Evolutionary conservation across 1,284 basidiomycete species (phyloP).

Genomic region (Pseudozyma pruni): DNA sequence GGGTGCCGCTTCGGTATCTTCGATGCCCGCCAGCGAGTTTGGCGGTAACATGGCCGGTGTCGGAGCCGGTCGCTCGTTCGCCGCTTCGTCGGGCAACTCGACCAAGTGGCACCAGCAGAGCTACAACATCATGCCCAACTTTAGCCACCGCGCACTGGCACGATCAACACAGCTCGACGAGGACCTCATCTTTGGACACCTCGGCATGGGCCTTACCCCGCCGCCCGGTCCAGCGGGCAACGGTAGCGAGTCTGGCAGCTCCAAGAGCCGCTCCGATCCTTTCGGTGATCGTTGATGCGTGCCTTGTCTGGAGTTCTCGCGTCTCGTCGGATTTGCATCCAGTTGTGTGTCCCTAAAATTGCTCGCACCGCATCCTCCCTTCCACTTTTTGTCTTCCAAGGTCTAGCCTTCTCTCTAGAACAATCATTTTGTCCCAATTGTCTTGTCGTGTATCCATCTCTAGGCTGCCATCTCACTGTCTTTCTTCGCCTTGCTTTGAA

Average conservation of each 20-base stretch:
- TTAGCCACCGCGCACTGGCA: constrained; percentile 33
- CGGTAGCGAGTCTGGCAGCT: constrained; percentile 37
- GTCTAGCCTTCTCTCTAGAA: background rate
- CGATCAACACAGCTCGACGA: constrained; percentile 47
- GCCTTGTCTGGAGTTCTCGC: background rate
- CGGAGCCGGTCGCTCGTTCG: constrained; percentile 41
- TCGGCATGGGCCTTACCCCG: constrained; percentile 45
- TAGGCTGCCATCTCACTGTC: too few relatives aligned
- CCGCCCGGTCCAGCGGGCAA: constrained; percentile 30
- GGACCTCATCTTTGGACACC: constrained; percentile 47
- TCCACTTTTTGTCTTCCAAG: background rate
- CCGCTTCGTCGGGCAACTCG: constrained; percentile 42
- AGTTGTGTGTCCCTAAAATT: too few relatives aligned
- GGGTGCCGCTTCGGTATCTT: constrained; percentile 30
- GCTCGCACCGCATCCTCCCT: background rate
- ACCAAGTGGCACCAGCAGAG: constrained; percentile 53
- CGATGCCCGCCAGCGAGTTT: constrained; percentile 32
- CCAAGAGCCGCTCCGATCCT: constrained; percentile 42
- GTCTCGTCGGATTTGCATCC: too few relatives aligned
- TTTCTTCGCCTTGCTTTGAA: too few relatives aligned
- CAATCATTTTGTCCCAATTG: background rate
- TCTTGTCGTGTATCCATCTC: background rate
- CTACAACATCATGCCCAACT: constrained; percentile 53
- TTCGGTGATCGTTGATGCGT: constrained; percentile 35
- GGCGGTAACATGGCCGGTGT: constrained; percentile 51